Conservation (phyloP, 169 alveolate genomes). For the Eimeria tenella region DNA sequence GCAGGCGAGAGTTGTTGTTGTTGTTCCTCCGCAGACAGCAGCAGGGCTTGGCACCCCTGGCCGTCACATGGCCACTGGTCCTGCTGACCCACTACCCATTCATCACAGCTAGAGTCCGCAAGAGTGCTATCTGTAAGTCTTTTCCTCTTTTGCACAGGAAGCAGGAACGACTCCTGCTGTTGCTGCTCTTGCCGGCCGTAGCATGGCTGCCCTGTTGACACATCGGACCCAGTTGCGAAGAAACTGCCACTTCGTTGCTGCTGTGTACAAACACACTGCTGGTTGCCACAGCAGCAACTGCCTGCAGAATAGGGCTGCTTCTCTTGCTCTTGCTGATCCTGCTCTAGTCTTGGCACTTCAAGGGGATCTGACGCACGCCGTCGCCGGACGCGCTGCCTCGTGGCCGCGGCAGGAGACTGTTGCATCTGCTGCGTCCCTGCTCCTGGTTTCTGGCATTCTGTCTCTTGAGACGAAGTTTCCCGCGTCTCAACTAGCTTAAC, state of each 20-base stretch:
- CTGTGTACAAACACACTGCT: slow-evolving; percentile 36
- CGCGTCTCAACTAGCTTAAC: not conserved
- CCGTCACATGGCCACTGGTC: slow-evolving; percentile 59
- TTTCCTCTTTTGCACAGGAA: slow-evolving; percentile 33
- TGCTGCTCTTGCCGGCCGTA: slow-evolving; percentile 6
- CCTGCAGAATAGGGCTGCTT: slow-evolving; percentile 17
- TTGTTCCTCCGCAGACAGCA: slow-evolving; percentile 28
- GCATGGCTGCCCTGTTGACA: slow-evolving; percentile 28
- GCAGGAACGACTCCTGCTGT: slow-evolving; percentile 56
- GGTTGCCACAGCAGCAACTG: slow-evolving; percentile 51
- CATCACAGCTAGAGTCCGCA: slow-evolving; percentile 39
- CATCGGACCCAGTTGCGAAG: not conserved
- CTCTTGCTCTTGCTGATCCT: slow-evolving; percentile 36
- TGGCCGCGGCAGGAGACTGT: not conserved
- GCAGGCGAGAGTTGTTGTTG: slow-evolving; percentile 59
- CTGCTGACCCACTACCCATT: not conserved
- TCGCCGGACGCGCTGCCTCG: slow-evolving; percentile 16
- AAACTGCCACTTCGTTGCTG: slow-evolving; percentile 33
- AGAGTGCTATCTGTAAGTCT: not conserved
- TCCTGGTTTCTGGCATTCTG: not conserved
- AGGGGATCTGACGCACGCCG: slow-evolving; percentile 1
- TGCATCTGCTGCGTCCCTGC: slow-evolving; percentile 5
- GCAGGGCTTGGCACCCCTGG: not conserved
- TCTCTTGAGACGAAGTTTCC: not conserved
- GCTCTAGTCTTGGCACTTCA: slow-evolving; percentile 12